phyloP scores from a whole-genome alignment of 345 rosid genomes.

The Rhodamnia argentea region DNA sequence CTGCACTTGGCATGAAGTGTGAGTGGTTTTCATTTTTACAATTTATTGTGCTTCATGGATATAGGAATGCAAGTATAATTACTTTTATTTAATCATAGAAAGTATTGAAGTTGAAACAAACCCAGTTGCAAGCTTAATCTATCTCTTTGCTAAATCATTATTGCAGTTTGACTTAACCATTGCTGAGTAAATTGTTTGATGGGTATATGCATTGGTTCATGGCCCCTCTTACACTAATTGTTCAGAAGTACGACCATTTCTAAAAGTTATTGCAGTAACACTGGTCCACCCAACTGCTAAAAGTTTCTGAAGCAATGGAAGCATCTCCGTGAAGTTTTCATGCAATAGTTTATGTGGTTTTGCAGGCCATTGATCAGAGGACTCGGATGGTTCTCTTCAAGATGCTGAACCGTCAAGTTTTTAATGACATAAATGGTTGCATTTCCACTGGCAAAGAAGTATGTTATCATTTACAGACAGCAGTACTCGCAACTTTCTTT shows the following conservation, averaged over 20 bases:
- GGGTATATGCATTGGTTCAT: background rate
- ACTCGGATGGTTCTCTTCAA: slow-evolving; percentile 91
- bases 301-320: background rate
- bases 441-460: slow-evolving; percentile 98
- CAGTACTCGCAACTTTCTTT: background rate
- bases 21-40: background rate
- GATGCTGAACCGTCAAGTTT: slow-evolving; percentile 82
- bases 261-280: background rate
- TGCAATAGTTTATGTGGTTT: background rate
- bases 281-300: background rate
- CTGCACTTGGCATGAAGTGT: background rate
- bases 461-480: background rate
- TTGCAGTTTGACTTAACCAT: background rate
- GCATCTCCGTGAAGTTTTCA: background rate
- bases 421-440: slow-evolving; percentile 83
- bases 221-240: background rate
- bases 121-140: background rate
- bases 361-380: slow-evolving; percentile 85
- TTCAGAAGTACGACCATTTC: background rate
- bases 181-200: background rate
- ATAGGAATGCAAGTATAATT: background rate
- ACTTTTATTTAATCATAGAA: background rate
- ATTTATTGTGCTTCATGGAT: background rate
- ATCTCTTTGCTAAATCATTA: background rate
- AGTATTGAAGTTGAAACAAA: background rate